Evolutionary conservation across 495 filamentous ascomycete species (phyloP), one percentile per base, ranked within the genome.

Genomic region (Cercophora newfieldiana): DNA sequence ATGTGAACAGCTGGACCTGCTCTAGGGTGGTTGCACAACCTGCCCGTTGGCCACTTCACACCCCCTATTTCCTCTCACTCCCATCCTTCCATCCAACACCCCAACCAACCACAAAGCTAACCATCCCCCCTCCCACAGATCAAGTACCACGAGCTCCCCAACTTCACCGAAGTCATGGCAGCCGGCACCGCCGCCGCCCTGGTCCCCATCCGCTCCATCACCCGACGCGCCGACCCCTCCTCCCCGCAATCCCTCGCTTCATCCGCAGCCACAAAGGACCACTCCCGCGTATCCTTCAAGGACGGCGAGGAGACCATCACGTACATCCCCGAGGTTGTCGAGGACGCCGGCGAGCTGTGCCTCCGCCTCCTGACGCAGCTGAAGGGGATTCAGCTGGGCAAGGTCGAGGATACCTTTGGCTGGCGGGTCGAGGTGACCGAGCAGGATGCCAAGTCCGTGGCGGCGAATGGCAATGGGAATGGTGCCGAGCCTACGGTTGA

Each of bases 151-250:
- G 94, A 99, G 68, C 80, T 97, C 8, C 73, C 78, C 16, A 73
- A 78, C 7, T 97, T 98, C 78, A 82, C 81, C 53, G 95, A 99
- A 76, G 88, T 99, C 21, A 85, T 97, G 78, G 95, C 94, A 3
- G 93, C 92, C 1, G 95, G 95, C 0, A 99, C 95, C 0, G 95
- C 95, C 4, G 95, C 94, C 0, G 91, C 92, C 1, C 80, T 99
- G 50, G 93, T 97, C 10, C 95, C 95, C 0, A 92, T 99, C 72
- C 88, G 88, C 59, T 93, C 89, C 57, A 96, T 99, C 68, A 91
- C 90, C 1, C 88, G 90, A 73, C 84, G 82, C 67, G 60, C 60
- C 61, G 54, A 66, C 56, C 14, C 76, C 14, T 86, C 84, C 3
- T 83, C 77, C 0, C 69, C 72, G 6, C 69, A 74, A 19, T 79